Percentiles rank a stretch among this genome's conserved stretches.
These are phyloP conservation scores for Galerina marginata DNA, from an alignment of 768 basidiomycete species.

Conservation along the genomic window DNA sequence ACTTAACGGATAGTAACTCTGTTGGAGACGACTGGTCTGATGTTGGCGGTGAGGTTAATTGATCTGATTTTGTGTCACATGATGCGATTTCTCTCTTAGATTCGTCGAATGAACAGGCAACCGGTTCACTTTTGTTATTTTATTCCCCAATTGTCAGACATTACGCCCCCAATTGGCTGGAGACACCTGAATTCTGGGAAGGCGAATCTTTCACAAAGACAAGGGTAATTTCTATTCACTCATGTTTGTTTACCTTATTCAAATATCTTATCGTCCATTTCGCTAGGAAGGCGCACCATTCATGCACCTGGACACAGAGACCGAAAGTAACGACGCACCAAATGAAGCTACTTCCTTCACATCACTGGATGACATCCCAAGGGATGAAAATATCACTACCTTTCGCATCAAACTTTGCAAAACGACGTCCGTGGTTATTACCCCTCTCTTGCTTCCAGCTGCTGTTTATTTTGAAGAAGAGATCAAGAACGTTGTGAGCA, in stretches of 20 bases:
- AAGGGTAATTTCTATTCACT: conserved; percentile 36
- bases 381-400: conserved; percentile 38
- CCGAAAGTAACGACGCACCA: not conserved
- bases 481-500: conserved; percentile 48
- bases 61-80: not conserved
- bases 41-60: conserved; percentile 38
- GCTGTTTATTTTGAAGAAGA: conserved; percentile 53
- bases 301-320: conserved; percentile 1
- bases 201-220: conserved; percentile 50
- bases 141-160: conserved; percentile 56
- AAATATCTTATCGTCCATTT: not conserved
- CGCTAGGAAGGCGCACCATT: conserved; percentile 31
- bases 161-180: conserved; percentile 44
- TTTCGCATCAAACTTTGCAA: conserved; percentile 46
- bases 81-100: conserved; percentile 14
- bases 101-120: conserved; percentile 19
- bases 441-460: conserved; percentile 58
- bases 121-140: conserved; percentile 40
- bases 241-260: not conserved
- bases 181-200: conserved; percentile 48
- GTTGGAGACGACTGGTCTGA: conserved; percentile 58
- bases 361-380: conserved; percentile 20
- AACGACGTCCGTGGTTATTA: conserved; percentile 50
- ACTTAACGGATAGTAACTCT: conserved; percentile 60
- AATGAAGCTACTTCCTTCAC: not conserved